Conservation (phyloP, 2,329 filamentous ascomycete species). For the Claviceps capensis region DNA sequence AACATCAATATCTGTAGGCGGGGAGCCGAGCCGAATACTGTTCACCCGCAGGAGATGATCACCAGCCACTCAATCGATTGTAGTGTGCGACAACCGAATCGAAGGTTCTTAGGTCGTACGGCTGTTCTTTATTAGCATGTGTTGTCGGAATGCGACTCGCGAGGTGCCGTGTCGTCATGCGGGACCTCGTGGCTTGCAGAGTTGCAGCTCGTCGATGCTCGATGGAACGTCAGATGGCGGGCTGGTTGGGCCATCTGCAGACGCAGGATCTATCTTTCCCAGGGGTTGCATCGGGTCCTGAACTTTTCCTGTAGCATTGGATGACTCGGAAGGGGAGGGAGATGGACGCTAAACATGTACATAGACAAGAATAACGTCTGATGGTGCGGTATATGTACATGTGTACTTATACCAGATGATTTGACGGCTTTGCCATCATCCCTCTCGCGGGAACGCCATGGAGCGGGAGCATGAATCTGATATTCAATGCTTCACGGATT, state of each 20-base stretch:
- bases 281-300: not conserved
- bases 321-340: not conserved
- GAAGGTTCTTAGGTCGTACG: no score
- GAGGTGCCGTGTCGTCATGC: constrained; percentile 5
- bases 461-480: not conserved
- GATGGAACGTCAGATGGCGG: constrained; percentile 3
- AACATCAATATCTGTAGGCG: no score
- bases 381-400: no score
- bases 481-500: not conserved
- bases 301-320: not conserved
- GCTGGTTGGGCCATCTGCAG: constrained; percentile 3
- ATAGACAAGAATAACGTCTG: no score
- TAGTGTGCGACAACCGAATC: no score
- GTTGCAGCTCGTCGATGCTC: not conserved
- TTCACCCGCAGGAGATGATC: no score
- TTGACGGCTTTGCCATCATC: not conserved
- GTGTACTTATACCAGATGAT: no score
- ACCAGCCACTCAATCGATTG: no score
- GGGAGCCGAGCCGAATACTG: no score
- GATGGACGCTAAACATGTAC: no score
- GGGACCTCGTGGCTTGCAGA: not conserved
- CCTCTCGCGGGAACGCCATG: not conserved
- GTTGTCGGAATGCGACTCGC: not conserved
- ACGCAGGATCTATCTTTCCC: not conserved
- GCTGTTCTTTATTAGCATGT: no score